A percentile compares a stretch with the other conserved stretches of the same genome.
phyloP scores from a whole-genome alignment of 208 protist species.

The Leishmania major region DNA sequence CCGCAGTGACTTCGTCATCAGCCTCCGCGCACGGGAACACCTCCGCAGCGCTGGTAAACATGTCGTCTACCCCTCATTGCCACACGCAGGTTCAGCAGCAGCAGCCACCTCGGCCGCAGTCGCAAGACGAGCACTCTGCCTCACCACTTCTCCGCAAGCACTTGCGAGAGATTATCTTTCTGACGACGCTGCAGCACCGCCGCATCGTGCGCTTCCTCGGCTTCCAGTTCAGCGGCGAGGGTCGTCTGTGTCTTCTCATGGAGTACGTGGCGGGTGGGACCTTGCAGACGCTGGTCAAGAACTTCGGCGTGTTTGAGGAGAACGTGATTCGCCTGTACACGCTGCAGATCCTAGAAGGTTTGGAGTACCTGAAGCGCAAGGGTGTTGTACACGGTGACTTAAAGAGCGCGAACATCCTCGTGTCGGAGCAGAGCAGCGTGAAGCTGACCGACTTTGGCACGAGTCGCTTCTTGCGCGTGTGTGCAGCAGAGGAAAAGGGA shows the following conservation, averaged over 20 bases:
- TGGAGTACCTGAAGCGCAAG: conserved; percentile 76
- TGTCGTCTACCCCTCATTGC: neutral
- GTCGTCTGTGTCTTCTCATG: conserved; percentile 82
- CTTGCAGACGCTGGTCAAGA: conserved; percentile 80
- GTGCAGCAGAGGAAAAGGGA: conserved; percentile 6
- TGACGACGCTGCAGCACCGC: conserved; percentile 73
- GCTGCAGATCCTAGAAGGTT: conserved; percentile 82
- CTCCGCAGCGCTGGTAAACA: conserved; percentile 9
- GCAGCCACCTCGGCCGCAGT: neutral
- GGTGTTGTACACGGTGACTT: conserved; percentile 86
- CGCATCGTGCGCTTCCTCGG: conserved; percentile 88
- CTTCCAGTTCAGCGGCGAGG: conserved; percentile 47
- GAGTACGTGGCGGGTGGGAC: conserved; percentile 91
- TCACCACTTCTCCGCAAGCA: conserved; percentile 39
- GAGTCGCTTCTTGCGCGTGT: conserved; percentile 42
- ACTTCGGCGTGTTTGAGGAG: conserved; percentile 85
- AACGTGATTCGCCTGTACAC: conserved; percentile 87
- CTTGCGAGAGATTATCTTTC: conserved; percentile 76
- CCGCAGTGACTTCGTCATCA: neutral
- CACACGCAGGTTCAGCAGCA: neutral
- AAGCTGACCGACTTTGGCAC: conserved; percentile 95
- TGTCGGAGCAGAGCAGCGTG: conserved; percentile 74
- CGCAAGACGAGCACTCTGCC: conserved; percentile 4
- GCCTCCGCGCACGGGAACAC: neutral
- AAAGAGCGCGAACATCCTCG: conserved; percentile 88